Base-by-base conservation (phyloP, 495 filamentous ascomycete species). In the Annulohypoxylon moriforme region DNA sequence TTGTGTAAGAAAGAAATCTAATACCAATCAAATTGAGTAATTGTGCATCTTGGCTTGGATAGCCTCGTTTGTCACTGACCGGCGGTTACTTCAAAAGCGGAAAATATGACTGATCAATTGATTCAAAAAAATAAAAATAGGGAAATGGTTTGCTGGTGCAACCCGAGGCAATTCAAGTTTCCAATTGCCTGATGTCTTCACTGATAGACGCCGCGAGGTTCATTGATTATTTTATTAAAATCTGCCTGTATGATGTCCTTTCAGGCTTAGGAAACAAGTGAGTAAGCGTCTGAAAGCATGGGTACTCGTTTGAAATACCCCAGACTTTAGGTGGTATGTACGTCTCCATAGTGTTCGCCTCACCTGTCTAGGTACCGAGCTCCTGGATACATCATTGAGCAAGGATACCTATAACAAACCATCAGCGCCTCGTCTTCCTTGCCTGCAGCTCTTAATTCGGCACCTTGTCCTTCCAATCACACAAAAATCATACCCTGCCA, bases 401-500 rank as follows among this genome's bases (percentile, higher is more conserved):
- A 69, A 57, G 58, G 66, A 60, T 70, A 29, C 27, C 27, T 29
- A 27, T 22, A 34, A 59, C 18, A 38, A 50, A 27, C 27, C 34
- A 46, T 55, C 53, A 34, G 44, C 53, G 60, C 60, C 53, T 60
- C 52, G 46, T 64, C 31, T 38, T 4, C 29, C 42, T 18, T 13
- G 11, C 20, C 20, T 3, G 27, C 52, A 14, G 4, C 33, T 52
- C 60, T 42, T 40, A 27, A 58, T 58, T n/a, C 33, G 20, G 18
- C 24, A 3, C 20, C 20, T 40, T 16, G 16, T 58, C 20, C 11
- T 27, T 58, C 33, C 18, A 40, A 18, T 11, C 14, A 58, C 14
- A 40, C 18, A 38, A 38, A 58, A 38, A 1, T 1, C 13, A 29
- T 58, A 67, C 71, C 36, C 72, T 68, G 52, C 40, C 67, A 69